phyloP scores from a whole-genome alignment of 2,329 filamentous ascomycete species.

The Alternaria panax region DNA sequence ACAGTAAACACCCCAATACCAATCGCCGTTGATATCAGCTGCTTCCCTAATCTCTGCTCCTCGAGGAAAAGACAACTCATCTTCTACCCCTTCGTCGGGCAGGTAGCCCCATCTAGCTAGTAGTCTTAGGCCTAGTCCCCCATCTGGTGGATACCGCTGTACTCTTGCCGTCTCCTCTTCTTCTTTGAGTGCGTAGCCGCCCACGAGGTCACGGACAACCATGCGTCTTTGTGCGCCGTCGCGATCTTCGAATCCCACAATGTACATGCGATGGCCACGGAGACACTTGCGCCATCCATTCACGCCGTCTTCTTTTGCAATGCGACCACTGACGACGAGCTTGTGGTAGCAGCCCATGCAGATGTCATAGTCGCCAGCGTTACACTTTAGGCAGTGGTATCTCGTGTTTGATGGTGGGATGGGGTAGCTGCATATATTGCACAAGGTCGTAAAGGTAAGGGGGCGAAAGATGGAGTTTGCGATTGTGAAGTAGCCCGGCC shows the following conservation, averaged over 20 bases:
- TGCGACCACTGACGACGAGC: conserved; percentile 68
- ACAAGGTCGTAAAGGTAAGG: conserved; percentile 75
- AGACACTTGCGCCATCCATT: conserved; percentile 85
- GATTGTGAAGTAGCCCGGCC: conserved; percentile 43
- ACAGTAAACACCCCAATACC: conserved; percentile 88
- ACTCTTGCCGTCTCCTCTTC: conserved; percentile 52
- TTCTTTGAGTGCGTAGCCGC: conserved; percentile 73
- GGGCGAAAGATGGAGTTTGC: conserved; percentile 64
- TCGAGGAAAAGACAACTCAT: conserved; percentile 85
- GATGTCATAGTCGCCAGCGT: conserved; percentile 84
- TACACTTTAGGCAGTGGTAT: conserved; percentile 82
- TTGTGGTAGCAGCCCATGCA: conserved; percentile 79
- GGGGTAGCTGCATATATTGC: conserved; percentile 76
- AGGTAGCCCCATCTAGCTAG: conserved; percentile 80
- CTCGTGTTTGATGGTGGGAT: conserved; percentile 74
- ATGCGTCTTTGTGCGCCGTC: conserved; percentile 72
- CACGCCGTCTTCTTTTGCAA: conserved; percentile 77
- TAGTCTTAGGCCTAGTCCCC: conserved; percentile 71
- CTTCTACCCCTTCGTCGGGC: conserved; percentile 67
- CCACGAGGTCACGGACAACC: conserved; percentile 76
- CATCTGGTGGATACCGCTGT: conserved; percentile 72
- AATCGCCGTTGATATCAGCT: conserved; percentile 88
- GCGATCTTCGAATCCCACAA: conserved; percentile 76
- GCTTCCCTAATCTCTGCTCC: conserved; percentile 84
- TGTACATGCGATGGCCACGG: conserved; percentile 81